Conservation (phyloP, 2,329 filamentous ascomycete genomes). For the Raffaelea arxii region DNA sequence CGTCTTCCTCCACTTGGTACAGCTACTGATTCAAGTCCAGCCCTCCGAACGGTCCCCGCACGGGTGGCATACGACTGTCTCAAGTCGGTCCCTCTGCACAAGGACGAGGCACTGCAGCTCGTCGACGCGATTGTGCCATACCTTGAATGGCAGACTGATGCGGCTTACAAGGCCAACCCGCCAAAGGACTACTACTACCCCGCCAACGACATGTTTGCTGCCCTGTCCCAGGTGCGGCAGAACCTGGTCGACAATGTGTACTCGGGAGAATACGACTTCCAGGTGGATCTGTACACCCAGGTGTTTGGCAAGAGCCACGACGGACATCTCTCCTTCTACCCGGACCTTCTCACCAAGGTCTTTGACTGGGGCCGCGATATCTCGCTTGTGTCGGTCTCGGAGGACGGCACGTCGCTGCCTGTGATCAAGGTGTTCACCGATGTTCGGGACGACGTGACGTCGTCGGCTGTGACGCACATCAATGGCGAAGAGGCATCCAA, state of each 20-base stretch:
- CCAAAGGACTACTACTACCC: slow-evolving; percentile 27
- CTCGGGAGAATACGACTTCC: slow-evolving; percentile 29
- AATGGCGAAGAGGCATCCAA: slow-evolving; percentile 19
- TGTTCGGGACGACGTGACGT: slow-evolving; percentile 11
- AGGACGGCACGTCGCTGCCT: slow-evolving; percentile 21
- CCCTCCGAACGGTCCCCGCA: slow-evolving; percentile 24
- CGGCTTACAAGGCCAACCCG: slow-evolving; percentile 27
- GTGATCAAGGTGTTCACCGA: slow-evolving; percentile 40
- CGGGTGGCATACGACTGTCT: slow-evolving; percentile 29
- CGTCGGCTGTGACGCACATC: slow-evolving; percentile 17
- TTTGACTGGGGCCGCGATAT: slow-evolving; percentile 25
- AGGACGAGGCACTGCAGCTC: slow-evolving; percentile 27
- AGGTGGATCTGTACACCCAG: slow-evolving; percentile 27
- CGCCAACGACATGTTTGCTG: slow-evolving; percentile 26
- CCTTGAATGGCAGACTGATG: slow-evolving; percentile 30
- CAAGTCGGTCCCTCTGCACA: slow-evolving; percentile 29
- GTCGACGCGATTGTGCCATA: slow-evolving; percentile 29
- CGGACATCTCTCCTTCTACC: slow-evolving; percentile 30
- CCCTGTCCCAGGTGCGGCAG: slow-evolving; percentile 21
- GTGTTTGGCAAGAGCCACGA: slow-evolving; percentile 29
- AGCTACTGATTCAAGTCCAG: slow-evolving; percentile 1
- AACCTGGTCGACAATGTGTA: slow-evolving; percentile 25
- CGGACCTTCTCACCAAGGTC: slow-evolving; percentile 27
- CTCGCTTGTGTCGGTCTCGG: slow-evolving; percentile 31
- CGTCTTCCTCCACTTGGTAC: not conserved